phyloP scores from a whole-genome alignment of 345 rosid species.

The Carallia pectinifolia region DNA sequence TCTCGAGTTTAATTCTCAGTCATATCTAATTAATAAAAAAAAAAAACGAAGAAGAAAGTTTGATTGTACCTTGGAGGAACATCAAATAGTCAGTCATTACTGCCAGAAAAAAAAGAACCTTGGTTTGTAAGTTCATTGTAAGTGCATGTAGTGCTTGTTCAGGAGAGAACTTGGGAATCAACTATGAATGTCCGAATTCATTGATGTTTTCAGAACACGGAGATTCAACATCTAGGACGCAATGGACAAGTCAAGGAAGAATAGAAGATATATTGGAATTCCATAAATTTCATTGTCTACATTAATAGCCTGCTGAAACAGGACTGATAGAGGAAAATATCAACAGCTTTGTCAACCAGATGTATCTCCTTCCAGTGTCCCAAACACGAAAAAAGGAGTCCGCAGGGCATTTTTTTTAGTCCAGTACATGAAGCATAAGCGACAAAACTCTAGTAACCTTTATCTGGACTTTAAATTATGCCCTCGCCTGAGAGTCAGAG shows the following conservation, averaged over 20 bases:
- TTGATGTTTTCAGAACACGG: too few species aligned
- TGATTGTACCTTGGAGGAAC: neutral
- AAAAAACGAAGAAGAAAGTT: too few species aligned
- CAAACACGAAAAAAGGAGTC: neutral
- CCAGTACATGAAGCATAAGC: neutral
- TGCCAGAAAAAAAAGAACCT: too few species aligned
- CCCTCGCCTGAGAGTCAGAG: constrained; percentile 1
- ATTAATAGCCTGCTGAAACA: neutral
- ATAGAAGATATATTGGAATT: too few species aligned
- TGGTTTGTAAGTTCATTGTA: too few species aligned
- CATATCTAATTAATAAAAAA: too few species aligned
- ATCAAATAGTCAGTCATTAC: too few species aligned
- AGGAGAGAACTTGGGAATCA: too few species aligned
- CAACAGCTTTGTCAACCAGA: neutral
- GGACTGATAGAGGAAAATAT: neutral
- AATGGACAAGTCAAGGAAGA: too few species aligned
- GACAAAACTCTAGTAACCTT: constrained; percentile 9
- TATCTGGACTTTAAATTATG: neutral
- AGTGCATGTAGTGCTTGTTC: neutral
- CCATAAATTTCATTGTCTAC: neutral
- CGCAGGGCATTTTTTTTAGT: neutral
- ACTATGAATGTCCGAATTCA: too few species aligned
- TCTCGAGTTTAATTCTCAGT: too few species aligned
- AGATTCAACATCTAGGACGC: too few species aligned
- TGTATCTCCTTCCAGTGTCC: neutral